A percentile compares a stretch with the other conserved stretches of the same genome.
Conservation (phyloP, 805 yeast genomes). For the Aciculoconidium aculeatum region DNA sequence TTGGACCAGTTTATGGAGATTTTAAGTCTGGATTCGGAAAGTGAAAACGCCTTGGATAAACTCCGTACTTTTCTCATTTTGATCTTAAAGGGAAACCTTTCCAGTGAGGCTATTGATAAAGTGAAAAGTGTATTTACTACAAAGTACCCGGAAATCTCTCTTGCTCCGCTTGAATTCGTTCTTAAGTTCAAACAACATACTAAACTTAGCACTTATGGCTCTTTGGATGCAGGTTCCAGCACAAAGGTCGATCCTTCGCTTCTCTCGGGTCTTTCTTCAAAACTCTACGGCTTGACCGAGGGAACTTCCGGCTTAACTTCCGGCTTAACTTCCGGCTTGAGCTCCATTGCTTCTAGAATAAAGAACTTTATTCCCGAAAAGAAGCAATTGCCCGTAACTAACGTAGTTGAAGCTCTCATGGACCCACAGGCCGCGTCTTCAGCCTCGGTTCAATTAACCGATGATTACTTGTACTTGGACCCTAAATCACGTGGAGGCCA, state of each 20-base stretch:
- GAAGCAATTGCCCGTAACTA: constrained; percentile 83
- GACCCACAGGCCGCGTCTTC: constrained; percentile 66
- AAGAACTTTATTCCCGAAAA: constrained; percentile 84
- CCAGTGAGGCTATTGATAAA: constrained; percentile 33
- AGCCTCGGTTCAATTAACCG: constrained; percentile 67
- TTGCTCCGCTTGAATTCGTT: constrained; percentile 64
- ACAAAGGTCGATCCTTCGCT: constrained; percentile 32
- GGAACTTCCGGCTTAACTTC: too few species aligned
- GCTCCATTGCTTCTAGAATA: constrained; percentile 80
- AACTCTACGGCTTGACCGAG: constrained; percentile 75
- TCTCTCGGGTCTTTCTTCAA: constrained; percentile 69
- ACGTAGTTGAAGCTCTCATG: constrained; percentile 85
- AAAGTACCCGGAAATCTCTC: constrained; percentile 46
- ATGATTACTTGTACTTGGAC: constrained; percentile 85
- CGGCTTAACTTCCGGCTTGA: constrained; percentile 86
- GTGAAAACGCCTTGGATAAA: constrained; percentile 71
- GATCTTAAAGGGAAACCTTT: constrained; percentile 41
- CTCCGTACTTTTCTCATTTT: constrained; percentile 84
- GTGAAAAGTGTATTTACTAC: constrained; percentile 58
- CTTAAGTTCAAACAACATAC: constrained; percentile 76
- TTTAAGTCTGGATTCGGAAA: constrained; percentile 43
- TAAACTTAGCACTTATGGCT: constrained; percentile 33
- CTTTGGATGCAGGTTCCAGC: constrained; percentile 24
- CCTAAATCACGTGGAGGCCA: constrained; percentile 89
- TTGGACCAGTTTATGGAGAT: constrained; percentile 57